Evolutionary conservation across 2,329 filamentous ascomycete genomes (phyloP), one percentile per base, ranked within the genome.

Genomic region (Phialemoniopsis sp.): DNA sequence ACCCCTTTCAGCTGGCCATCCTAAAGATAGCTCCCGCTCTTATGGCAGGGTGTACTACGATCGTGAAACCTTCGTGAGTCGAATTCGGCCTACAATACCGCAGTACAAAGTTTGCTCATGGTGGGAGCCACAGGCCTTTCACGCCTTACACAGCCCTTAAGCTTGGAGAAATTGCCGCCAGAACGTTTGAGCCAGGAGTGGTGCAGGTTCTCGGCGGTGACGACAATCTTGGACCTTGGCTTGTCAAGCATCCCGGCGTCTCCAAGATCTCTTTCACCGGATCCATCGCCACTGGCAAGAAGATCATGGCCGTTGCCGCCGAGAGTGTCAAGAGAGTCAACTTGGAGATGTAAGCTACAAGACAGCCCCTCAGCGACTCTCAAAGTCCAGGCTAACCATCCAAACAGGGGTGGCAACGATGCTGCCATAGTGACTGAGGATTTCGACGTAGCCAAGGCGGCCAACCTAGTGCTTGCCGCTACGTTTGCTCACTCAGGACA

Each of bases 231-330:
- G 80, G 80, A 4, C 76, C 73, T 1, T 68, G 67, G 67, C 55
- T 84, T 37, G 80, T 76, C 0, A 56, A 54, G n/a, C 79, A 84
- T 49, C 75, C 76, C 0, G 73, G 67, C 15, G 70, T 83, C 40
- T 67, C 72, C 41, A 84, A 81, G 65, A 73, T 85, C 53, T 70
- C 66, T 46, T 85, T 85, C 58, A 84, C 80, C 0, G 79, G 80
- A 3, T 80, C 75, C 10, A 76, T 67, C 7, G 63, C 66, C 0
- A 81, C 75, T 0, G 80, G 80, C 10, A 82, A 81, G 63, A 71
- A 70, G 55, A 72, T 84, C 39, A 72, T 80, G 67, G 68, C 68
- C 40, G 70, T 66, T n/a, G 70, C 68, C 38, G 64, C 72, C 17
- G 67, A 70, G 53, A 78, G 75, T 0, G 58, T 84, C 18, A 83